A percentile compares a stretch with the other conserved stretches of the same genome.
Evolutionary conservation across 2,329 filamentous ascomycete genomes (phyloP).

Genomic region (Cephalotrichum gorgonifer): DNA sequence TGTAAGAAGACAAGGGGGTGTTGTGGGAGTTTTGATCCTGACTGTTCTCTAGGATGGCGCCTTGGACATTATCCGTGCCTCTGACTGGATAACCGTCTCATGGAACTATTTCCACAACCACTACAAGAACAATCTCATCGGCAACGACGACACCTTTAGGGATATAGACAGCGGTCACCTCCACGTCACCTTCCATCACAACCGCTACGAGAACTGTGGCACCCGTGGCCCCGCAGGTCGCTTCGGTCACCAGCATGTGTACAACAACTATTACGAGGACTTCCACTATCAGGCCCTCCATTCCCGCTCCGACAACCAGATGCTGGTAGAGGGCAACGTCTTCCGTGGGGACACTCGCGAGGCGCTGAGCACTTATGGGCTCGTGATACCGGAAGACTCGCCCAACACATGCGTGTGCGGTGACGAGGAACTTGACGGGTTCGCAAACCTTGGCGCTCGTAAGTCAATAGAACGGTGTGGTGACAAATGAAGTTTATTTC

Average conservation of each 20-base stretch:
- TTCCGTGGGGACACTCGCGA: constrained; percentile 35
- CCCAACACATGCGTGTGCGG: constrained; percentile 42
- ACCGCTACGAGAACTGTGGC: constrained; percentile 33
- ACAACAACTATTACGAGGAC: constrained; percentile 37
- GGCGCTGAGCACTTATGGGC: constrained; percentile 40
- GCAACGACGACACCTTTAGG: constrained; percentile 26
- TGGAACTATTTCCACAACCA: constrained; percentile 40
- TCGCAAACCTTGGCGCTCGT: constrained; percentile 41
- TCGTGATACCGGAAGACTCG: constrained; percentile 43
- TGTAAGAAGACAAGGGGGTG: constrained; percentile 8
- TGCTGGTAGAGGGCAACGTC: constrained; percentile 37
- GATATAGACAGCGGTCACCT: constrained; percentile 30
- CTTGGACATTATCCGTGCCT: constrained; percentile 31
- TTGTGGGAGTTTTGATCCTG: neutral
- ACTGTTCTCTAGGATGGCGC: constrained; percentile 26
- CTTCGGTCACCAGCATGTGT: constrained; percentile 38
- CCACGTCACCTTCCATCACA: constrained; percentile 39
- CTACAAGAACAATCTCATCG: constrained; percentile 34
- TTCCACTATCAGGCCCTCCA: constrained; percentile 37
- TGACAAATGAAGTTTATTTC: neutral
- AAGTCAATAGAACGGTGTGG: constrained; percentile 13
- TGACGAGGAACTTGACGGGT: constrained; percentile 43
- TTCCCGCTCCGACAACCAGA: constrained; percentile 35
- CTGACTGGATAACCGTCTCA: constrained; percentile 33
- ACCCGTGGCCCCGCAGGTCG: constrained; percentile 36